These are phyloP conservation scores for Anthracocystis walkeri DNA, from an alignment of 1,284 basidiomycete genomes.

Conservation along the genomic window DNA sequence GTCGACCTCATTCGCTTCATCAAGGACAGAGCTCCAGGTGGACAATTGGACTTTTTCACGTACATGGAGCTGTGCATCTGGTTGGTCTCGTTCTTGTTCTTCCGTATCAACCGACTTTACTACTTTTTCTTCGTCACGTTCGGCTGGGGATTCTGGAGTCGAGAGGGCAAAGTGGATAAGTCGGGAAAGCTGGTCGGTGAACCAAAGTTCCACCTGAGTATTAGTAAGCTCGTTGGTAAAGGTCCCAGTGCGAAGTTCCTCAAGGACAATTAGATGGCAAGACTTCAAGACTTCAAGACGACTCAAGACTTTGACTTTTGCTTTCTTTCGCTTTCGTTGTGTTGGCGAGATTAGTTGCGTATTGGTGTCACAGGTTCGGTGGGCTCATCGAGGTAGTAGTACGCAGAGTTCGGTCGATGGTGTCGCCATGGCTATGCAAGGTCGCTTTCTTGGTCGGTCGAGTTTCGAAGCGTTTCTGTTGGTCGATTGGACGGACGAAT, in stretches of 20 bases:
- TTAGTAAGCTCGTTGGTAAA: conserved; percentile 51
- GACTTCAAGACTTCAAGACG: not conserved
- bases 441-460: not conserved
- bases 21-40: conserved; percentile 74
- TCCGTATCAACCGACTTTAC: conserved; percentile 43
- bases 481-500: not conserved
- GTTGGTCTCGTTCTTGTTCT: conserved; percentile 63
- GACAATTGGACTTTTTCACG: conserved; percentile 76
- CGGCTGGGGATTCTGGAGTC: conserved; percentile 63
- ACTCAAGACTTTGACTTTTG: conserved; percentile 1
- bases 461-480: not conserved
- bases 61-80: conserved; percentile 74
- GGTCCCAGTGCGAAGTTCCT: conserved; percentile 43
- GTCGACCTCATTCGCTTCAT: conserved; percentile 76
- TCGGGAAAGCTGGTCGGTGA: conserved; percentile 38
- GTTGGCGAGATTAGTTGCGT: conserved; percentile 8
- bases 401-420: conserved; percentile 1
- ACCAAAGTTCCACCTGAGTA: conserved; percentile 56
- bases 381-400: not conserved
- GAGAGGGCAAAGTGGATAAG: conserved; percentile 47
- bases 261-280: conserved; percentile 22
- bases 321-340: not conserved
- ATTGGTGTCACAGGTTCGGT: conserved; percentile 13
- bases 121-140: conserved; percentile 66
- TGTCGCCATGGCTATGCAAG: conserved; percentile 1